Conservation (phyloP, 495 filamentous ascomycete species). For the Xylaria scruposa region DNA sequence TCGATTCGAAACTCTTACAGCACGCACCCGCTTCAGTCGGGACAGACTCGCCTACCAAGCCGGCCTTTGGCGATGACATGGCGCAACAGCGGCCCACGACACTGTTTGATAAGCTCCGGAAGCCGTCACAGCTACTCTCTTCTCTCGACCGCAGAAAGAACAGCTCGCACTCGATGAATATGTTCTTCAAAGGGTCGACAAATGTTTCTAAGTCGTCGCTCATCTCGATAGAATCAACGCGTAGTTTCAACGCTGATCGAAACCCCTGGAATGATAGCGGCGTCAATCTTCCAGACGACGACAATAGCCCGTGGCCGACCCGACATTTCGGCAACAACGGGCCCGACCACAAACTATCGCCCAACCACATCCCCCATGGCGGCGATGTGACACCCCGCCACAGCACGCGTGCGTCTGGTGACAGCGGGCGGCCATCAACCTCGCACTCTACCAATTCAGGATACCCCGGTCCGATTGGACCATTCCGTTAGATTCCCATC, state of each 20-base stretch:
- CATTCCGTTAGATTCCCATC: conserved; percentile 73
- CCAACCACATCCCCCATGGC: conserved; percentile 69
- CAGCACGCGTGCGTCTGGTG: conserved; percentile 78
- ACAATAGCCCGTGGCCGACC: conserved; percentile 68
- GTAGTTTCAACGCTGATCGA: conserved; percentile 83
- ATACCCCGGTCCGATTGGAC: conserved; percentile 89
- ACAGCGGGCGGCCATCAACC: conserved; percentile 90
- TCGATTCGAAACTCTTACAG: conserved; percentile 94
- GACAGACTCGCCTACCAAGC: conserved; percentile 83
- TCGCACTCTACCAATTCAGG: conserved; percentile 91
- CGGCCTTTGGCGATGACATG: conserved; percentile 79
- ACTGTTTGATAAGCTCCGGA: conserved; percentile 82
- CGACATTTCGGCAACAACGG: conserved; percentile 63
- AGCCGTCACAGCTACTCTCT: conserved; percentile 89
- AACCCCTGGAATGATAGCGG: conserved; percentile 98
- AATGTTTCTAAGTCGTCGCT: conserved; percentile 95
- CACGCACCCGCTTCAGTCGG: conserved; percentile 76
- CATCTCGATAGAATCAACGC: conserved; percentile 89
- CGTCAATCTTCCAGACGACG: conserved; percentile 89
- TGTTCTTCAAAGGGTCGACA: conserved; percentile 90
- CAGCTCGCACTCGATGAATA: conserved; percentile 78
- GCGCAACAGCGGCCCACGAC: conserved; percentile 77
- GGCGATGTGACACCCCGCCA: conserved; percentile 85
- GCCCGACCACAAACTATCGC: conserved; percentile 67
- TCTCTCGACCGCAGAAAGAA: conserved; percentile 93